Conservation (phyloP, 805 yeast species). For the Wickerhamomyces bisporus region DNA sequence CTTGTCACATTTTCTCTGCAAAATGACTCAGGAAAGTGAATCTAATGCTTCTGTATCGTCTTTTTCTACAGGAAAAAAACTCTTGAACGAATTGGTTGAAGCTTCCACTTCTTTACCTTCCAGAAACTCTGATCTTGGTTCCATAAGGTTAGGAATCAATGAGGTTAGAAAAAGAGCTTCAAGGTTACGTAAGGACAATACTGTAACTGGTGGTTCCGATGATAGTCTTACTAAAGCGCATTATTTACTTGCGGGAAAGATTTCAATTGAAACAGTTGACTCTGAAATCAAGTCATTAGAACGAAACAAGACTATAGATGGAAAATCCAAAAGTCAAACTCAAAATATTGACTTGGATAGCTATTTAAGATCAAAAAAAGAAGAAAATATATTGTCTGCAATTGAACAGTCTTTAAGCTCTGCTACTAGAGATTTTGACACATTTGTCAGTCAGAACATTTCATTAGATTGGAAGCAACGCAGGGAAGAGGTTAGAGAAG, state of each 20-base stretch:
- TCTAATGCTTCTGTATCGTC: neutral
- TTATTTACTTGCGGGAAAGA: conserved; percentile 84
- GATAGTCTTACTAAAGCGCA: conserved; percentile 65
- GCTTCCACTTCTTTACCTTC: conserved; percentile 72
- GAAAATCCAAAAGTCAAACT: conserved; percentile 19
- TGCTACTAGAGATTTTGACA: conserved; percentile 81
- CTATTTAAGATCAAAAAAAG: conserved; percentile 65
- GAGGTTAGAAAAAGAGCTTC: conserved; percentile 71
- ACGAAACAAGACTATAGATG: conserved; percentile 24
- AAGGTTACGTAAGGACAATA: conserved; percentile 43
- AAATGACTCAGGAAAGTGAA: conserved; percentile 1
- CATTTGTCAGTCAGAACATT: conserved; percentile 64
- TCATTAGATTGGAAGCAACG: conserved; percentile 81
- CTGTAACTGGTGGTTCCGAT: conserved; percentile 30
- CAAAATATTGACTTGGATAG: conserved; percentile 46
- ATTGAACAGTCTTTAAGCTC: conserved; percentile 72
- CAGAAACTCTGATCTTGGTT: conserved; percentile 61
- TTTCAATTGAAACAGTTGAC: conserved; percentile 81
- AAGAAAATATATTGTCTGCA: conserved; percentile 74
- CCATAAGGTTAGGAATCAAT: conserved; percentile 71
- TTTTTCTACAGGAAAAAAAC: conserved; percentile 18
- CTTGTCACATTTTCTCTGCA: neutral
- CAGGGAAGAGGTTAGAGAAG: conserved; percentile 66
- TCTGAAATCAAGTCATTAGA: conserved; percentile 42
- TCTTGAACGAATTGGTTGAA: conserved; percentile 69